Conservation (phyloP, 768 basidiomycete genomes). For the Tulasnella sp. region DNA sequence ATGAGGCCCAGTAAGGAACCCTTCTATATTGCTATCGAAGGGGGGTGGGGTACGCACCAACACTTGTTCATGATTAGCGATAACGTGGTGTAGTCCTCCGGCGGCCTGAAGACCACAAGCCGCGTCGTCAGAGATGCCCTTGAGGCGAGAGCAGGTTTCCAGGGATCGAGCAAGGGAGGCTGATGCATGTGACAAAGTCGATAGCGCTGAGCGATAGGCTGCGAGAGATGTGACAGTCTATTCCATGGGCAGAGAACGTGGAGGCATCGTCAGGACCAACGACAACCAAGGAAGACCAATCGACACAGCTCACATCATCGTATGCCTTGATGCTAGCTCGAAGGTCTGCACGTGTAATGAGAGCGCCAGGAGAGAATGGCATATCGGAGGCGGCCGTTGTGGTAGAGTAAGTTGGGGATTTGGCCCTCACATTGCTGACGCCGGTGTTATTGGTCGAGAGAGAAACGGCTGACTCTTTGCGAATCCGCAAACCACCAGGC, state of each 20-base stretch:
- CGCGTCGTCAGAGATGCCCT: constrained; percentile 67
- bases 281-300: constrained; percentile 6
- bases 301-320: constrained; percentile 52
- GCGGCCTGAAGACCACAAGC: constrained; percentile 75
- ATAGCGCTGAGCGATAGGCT: constrained; percentile 66
- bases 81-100: constrained; percentile 79
- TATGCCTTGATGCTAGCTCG: constrained; percentile 68
- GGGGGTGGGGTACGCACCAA: constrained; percentile 39
- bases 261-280: constrained; percentile 1
- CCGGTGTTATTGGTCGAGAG: neutral
- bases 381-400: constrained; percentile 52
- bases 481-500: neutral
- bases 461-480: neutral
- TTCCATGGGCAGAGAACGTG: constrained; percentile 68
- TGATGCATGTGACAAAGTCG: constrained; percentile 70
- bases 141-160: constrained; percentile 67
- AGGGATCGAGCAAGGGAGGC: constrained; percentile 78
- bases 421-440: neutral
- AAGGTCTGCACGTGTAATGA: constrained; percentile 69
- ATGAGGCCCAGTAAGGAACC: neutral
- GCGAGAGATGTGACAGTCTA: too few relatives aligned
- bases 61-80: constrained; percentile 87
- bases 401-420: constrained; percentile 73
- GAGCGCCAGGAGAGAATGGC: constrained; percentile 36
- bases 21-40: neutral